Evolutionary conservation across 2,329 filamentous ascomycete species (phyloP).

Genomic region (Colletotrichum tamarilloi): DNA sequence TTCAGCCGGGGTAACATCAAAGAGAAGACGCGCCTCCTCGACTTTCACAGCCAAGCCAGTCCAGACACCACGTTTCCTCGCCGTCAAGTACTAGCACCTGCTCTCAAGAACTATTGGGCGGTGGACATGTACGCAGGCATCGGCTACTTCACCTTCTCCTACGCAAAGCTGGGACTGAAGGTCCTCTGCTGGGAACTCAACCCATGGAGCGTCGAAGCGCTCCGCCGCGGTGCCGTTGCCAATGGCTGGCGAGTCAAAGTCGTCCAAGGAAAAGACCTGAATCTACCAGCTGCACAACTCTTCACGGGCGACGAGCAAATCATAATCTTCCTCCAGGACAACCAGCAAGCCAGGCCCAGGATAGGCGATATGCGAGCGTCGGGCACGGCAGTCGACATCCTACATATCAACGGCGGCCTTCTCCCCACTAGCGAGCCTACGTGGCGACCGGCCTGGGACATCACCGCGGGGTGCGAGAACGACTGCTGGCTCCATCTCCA

Average conservation of each 20-base stretch:
- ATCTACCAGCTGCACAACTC: slow-evolving; percentile 49
- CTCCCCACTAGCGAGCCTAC: slow-evolving; percentile 66
- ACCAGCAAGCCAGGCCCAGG: slow-evolving; percentile 61
- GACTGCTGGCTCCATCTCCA: slow-evolving; percentile 72
- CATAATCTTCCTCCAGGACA: slow-evolving; percentile 77
- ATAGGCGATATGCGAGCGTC: slow-evolving; percentile 49
- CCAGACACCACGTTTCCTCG: neutral
- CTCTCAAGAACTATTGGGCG: slow-evolving; percentile 57
- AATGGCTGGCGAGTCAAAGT: slow-evolving; percentile 75
- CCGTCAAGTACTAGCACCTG: neutral
- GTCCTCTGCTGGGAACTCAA: slow-evolving; percentile 94
- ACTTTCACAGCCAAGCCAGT: slow-evolving; percentile 50
- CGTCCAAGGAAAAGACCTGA: slow-evolving; percentile 55
- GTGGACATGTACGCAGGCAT: slow-evolving; percentile 94
- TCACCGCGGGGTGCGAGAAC: slow-evolving; percentile 48
- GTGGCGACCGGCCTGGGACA: slow-evolving; percentile 64
- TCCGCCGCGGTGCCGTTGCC: slow-evolving; percentile 77
- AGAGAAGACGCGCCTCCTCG: slow-evolving; percentile 83
- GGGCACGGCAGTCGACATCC: slow-evolving; percentile 51
- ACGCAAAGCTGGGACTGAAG: slow-evolving; percentile 75
- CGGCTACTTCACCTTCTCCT: slow-evolving; percentile 92
- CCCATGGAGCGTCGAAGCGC: slow-evolving; percentile 85
- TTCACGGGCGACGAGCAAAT: slow-evolving; percentile 63
- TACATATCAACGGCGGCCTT: slow-evolving; percentile 74
- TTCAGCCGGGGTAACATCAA: slow-evolving; percentile 91